phyloP scores from a whole-genome alignment of 129 eudicot species.

The Saposhnikovia divaricata region DNA sequence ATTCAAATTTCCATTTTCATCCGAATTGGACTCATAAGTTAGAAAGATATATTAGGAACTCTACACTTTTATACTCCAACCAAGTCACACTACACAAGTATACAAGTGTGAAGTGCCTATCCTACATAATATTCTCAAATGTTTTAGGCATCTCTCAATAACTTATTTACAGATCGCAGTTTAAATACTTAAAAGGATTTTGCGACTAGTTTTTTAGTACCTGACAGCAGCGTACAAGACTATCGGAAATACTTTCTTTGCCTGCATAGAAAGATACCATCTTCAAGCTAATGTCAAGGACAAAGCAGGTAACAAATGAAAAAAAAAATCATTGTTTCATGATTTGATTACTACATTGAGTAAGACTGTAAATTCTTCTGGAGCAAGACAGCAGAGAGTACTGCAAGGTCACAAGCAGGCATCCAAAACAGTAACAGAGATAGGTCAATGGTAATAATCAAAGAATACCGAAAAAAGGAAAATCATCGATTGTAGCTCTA shows the following conservation, averaged over 20 bases:
- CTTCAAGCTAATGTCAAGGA: conserved; percentile 12
- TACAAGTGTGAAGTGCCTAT: background rate
- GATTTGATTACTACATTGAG: background rate
- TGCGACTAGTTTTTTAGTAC: conserved; percentile 23
- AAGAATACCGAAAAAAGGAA: background rate
- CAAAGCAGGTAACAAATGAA: background rate
- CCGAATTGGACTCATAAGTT: background rate
- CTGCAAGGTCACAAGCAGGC: conserved; percentile 28
- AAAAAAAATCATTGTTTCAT: background rate
- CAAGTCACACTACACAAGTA: background rate
- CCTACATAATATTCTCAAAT: no score
- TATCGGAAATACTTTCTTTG: conserved; percentile 51
- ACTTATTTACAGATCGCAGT: background rate
- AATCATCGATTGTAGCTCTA: no score
- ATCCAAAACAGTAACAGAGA: conserved; percentile 8
- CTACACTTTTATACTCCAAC: no score
- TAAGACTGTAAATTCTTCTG: conserved; percentile 45
- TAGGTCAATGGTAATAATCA: background rate
- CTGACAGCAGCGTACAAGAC: conserved; percentile 50
- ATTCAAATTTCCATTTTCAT: no score
- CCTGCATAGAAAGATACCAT: conserved; percentile 36
- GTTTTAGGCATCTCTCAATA: background rate
- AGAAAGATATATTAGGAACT: no score
- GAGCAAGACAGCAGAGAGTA: conserved; percentile 47
- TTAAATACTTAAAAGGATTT: background rate